Evolutionary conservation across 2,329 filamentous ascomycete genomes (phyloP), one percentile per base, ranked within the genome.

Genomic region (Diplodia sapinea): DNA sequence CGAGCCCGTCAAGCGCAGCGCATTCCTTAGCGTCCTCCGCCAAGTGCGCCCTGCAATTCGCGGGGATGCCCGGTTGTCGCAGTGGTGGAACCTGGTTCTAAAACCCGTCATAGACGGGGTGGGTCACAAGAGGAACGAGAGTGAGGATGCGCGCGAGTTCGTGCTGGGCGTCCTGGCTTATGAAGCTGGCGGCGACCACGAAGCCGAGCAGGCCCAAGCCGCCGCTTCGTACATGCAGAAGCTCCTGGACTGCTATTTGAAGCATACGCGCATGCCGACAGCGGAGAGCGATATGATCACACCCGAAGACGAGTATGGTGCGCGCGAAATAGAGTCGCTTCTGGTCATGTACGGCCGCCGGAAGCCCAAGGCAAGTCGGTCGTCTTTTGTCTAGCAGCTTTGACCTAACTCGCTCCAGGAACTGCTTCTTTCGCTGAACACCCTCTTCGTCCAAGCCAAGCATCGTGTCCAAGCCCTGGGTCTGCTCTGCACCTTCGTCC

Each of bases 401-500:
- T 29, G 50, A 56, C 33, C 33, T 66, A 9, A 70, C 69, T 68
- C 51, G 43, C 17, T 9, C n/a, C 70, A 90, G 86, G 85, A 89
- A 68, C 86, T 94, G 64, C 86, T 94, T 74, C 81, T 81, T 13
- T 83, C 86, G 1, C 78, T 94, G 26, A 86, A 94, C 73, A 82
- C 83, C 54, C 88, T 89, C 70, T 85, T 95, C 69, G 81, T 89
- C 31, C 86, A 87, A 70, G 87, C 84, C 70, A 83, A 87, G 23
- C 85, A 87, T 69, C 88, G 92, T 23, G 84, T 88, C 66, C 86
- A 87, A 69, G 85, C 87, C 9, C 78, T 94, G 36, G 85, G 86
- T 20, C 83, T 95, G 12, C 81, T 95, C 17, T 89, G 88, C 74
- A 87, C 89, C 54, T 94, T 93, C 71, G 85, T 95, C 47, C 87